Conservation (phyloP, 768 basidiomycete genomes). For the Dentipellis sp. region DNA sequence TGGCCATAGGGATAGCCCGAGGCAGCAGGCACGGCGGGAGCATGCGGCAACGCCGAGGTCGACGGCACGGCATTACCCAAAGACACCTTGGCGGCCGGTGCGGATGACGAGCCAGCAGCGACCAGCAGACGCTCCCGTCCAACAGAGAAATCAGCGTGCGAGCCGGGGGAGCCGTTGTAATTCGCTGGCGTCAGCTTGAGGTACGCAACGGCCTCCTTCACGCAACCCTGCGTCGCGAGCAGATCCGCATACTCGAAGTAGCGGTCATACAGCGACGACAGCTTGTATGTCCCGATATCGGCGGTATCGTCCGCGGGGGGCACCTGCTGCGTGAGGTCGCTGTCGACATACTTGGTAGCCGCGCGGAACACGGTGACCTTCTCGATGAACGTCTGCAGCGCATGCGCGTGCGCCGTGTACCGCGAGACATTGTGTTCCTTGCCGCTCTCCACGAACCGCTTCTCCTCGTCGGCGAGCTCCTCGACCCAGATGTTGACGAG, state of each 20-base stretch:
- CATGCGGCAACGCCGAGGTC: constrained; percentile 10
- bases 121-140: constrained; percentile 38
- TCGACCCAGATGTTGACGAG: constrained; percentile 88
- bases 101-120: constrained; percentile 24
- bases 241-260: constrained; percentile 96
- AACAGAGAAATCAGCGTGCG: constrained; percentile 28
- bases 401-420: constrained; percentile 76
- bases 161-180: constrained; percentile 55
- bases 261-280: constrained; percentile 79
- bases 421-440: constrained; percentile 37
- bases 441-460: constrained; percentile 31
- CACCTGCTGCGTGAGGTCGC: constrained; percentile 41
- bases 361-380: constrained; percentile 92
- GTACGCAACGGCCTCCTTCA: constrained; percentile 74
- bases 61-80: constrained; percentile 9
- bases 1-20: constrained; percentile 13
- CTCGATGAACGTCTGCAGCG: constrained; percentile 90
- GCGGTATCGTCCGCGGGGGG: constrained; percentile 32
- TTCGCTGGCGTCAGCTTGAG: constrained; percentile 69
- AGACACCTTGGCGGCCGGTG: constrained; percentile 19
- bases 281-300: constrained; percentile 59
- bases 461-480: constrained; percentile 84
- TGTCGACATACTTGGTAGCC: constrained; percentile 73
- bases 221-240: constrained; percentile 82
- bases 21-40: constrained; percentile 15